Base-by-base conservation (phyloP, 2,329 filamentous ascomycete species). In the Harringtonia lauricola region DNA sequence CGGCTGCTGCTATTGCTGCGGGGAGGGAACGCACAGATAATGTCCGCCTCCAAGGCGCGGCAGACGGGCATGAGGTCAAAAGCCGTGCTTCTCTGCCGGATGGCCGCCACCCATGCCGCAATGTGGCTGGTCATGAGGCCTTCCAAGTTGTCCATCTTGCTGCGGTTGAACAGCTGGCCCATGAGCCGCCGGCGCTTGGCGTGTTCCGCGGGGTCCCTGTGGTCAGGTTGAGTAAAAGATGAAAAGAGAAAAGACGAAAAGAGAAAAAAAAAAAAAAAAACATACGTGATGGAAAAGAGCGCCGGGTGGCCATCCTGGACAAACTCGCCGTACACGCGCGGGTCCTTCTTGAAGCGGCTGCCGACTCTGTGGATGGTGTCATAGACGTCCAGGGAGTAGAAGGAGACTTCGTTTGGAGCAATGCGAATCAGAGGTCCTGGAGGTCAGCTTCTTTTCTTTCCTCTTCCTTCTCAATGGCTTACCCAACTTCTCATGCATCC, bases 91-190 rank as follows among this genome's bases (percentile, higher is more conserved):
- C 31, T 22, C 3, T 26, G 21, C 7, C 33, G 18, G 4, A 45
- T 22, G 2, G 15, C 31, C n/a, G 14, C 2, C 3, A 17, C 26
- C 35, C 39, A 42, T 24, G 42, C 24, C 15, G 29, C 31, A 10
- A 41, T 39, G 30, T 48, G 46, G 6, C 34, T 29, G 6, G 41
- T 14, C 43, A 48, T 43, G 6, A 46, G 24, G 7, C 29, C 39
- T 26, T 46, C 44, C 1, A 48, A 36, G 10, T 36, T 36, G 6
- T 38, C 30, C 17, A 46, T 39, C 21, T 42, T 44, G 44, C 47
- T 48, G 4, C 47, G 44, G 43, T 44, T 48, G 35, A 39, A 46
- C 8, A 48, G 36, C 31, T 48, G 47, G 18, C 47, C 47, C 47
- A 48, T 48, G 18, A 48, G 30, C 4, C 47, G 43, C 2, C 44